Conservation (phyloP, 2,329 filamentous ascomycete genomes). For the Aspergillus flavus region DNA sequence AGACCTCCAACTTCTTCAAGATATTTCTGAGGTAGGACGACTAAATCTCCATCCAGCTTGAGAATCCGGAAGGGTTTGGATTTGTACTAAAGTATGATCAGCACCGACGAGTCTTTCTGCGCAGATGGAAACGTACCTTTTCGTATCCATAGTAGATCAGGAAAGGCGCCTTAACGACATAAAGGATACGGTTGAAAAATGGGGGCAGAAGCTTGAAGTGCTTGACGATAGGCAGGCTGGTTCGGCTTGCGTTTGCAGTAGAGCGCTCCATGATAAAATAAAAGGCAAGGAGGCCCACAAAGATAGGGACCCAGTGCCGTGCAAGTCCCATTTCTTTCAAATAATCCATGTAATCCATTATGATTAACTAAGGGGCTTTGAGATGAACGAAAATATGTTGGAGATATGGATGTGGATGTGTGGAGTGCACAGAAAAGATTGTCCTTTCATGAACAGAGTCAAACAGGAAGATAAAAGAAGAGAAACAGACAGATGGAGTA, state of each 20-base stretch:
- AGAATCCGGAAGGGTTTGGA: constrained; percentile 30
- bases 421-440: not conserved
- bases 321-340: not conserved
- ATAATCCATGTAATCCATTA: not conserved
- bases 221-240: constrained; percentile 27
- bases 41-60: constrained; percentile 32
- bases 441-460: not conserved
- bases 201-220: constrained; percentile 25
- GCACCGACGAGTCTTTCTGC: not conserved
- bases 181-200: constrained; percentile 30
- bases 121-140: constrained; percentile 16
- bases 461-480: not conserved
- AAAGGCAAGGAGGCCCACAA: not conserved
- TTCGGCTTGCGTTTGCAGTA: not conserved
- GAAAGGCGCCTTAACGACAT: constrained; percentile 23
- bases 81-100: constrained; percentile 26
- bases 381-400: not conserved
- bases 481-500: not conserved
- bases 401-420: not conserved
- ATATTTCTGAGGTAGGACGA: constrained; percentile 32
- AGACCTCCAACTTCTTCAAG: constrained; percentile 27
- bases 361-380: not conserved
- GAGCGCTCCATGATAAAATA: not conserved
- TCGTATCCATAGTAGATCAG: constrained; percentile 32
- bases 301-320: not conserved